Evolutionary conservation across 2,329 filamentous ascomycete genomes (phyloP).

Genomic region (Colletotrichum acutatum): DNA sequence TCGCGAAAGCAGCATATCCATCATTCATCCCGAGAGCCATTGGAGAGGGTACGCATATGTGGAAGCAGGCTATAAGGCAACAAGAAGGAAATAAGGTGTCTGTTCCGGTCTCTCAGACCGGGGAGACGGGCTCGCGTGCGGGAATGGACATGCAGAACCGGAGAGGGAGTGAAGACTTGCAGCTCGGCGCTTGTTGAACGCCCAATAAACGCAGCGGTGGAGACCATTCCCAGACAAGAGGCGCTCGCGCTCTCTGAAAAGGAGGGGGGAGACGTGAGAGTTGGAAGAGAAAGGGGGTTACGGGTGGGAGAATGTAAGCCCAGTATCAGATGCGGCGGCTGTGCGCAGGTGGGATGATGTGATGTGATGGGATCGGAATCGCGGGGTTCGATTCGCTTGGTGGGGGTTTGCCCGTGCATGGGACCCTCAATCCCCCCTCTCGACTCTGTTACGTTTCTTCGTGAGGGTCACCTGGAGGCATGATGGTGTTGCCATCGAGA

Average conservation of each 20-base stretch:
- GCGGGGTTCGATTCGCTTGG: conserved; percentile 23
- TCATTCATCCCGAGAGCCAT: background rate
- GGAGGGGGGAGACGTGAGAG: background rate
- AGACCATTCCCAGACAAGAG: background rate
- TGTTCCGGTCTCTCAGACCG: background rate
- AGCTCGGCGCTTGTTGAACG: conserved; percentile 19
- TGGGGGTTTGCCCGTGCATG: background rate
- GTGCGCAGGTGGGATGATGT: conserved; percentile 18
- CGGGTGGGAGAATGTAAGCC: conserved; percentile 8
- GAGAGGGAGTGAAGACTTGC: conserved; percentile 11
- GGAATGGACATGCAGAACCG: conserved; percentile 1
- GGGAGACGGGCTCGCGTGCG: background rate
- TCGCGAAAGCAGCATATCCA: background rate
- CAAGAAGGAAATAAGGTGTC: conserved; percentile 4
- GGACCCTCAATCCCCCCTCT: conserved; percentile 3
- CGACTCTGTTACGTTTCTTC: background rate
- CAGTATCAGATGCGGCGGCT: conserved; percentile 22
- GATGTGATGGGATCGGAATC: conserved; percentile 28
- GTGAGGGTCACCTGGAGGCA: background rate
- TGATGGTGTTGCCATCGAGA: conserved; percentile 20
- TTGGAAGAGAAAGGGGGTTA: background rate
- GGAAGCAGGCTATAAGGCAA: background rate
- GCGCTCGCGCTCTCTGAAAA: background rate
- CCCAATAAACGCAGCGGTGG: conserved; percentile 23
- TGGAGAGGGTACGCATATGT: background rate